These are phyloP conservation scores for Talaromyces trachyspermus DNA, from an alignment of 495 filamentous ascomycete genomes.

Conservation along the genomic window DNA sequence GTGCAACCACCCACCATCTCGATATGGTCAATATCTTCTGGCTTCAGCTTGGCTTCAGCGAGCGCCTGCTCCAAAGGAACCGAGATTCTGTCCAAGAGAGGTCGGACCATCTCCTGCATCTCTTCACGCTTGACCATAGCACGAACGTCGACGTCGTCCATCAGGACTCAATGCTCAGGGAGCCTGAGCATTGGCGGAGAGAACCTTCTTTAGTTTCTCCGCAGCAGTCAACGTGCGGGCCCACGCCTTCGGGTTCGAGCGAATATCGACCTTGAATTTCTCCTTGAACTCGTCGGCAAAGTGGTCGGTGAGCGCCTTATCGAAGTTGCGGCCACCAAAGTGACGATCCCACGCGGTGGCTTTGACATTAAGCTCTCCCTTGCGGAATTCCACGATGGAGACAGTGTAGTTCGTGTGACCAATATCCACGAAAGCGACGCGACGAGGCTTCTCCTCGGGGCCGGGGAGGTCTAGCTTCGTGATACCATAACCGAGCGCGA, in stretches of 20 bases:
- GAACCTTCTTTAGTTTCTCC: conserved; percentile 98
- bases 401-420: conserved; percentile 93
- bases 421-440: conserved; percentile 91
- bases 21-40: conserved; percentile 87
- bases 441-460: conserved; percentile 84
- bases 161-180: conserved; percentile 98
- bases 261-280: conserved; percentile 87
- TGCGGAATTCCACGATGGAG: conserved; percentile 92
- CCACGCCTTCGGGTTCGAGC: conserved; percentile 79
- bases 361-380: conserved; percentile 93
- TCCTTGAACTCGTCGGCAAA: conserved; percentile 92
- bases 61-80: conserved; percentile 82
- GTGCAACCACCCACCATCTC: conserved; percentile 95
- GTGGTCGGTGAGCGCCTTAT: conserved; percentile 88
- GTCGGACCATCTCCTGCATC: conserved; percentile 82
- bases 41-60: conserved; percentile 78
- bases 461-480: conserved; percentile 89
- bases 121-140: conserved; percentile 89
- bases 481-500: conserved; percentile 94
- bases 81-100: conserved; percentile 68
- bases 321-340: conserved; percentile 96
- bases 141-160: conserved; percentile 93
- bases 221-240: conserved; percentile 78
- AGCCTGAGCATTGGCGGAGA: conserved; percentile 89
- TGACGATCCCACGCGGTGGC: conserved; percentile 90